Percentiles rank a stretch among this genome's conserved stretches.
Conservation (phyloP, 2,329 filamentous ascomycete species). For the Sarocladium brachiariae region DNA sequence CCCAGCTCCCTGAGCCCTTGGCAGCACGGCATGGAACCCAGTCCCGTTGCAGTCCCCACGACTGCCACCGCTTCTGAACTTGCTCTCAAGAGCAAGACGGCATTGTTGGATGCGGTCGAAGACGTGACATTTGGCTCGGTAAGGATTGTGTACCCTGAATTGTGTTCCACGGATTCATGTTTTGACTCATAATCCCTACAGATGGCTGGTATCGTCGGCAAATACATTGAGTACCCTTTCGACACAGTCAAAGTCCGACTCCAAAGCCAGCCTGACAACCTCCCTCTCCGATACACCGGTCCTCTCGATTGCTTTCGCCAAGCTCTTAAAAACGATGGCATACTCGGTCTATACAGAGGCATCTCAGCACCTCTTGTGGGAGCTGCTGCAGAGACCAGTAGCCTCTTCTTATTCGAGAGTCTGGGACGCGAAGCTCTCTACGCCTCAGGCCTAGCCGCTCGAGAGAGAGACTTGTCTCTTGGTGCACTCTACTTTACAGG, state of each 20-base stretch:
- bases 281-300: constrained; percentile 75
- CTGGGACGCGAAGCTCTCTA: constrained; percentile 62
- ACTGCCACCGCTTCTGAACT: constrained; percentile 19
- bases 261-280: constrained; percentile 84
- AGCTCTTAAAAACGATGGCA: constrained; percentile 71
- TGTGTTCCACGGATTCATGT: too few species aligned
- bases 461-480: constrained; percentile 62
- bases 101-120: constrained; percentile 63
- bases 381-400: constrained; percentile 86
- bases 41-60: constrained; percentile 22
- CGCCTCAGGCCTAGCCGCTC: constrained; percentile 38
- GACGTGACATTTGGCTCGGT: constrained; percentile 86
- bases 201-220: constrained; percentile 81
- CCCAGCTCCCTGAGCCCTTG: too few species aligned
- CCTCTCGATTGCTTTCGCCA: constrained; percentile 91
- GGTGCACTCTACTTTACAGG: constrained; percentile 71
- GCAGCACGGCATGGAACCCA: constrained; percentile 23
- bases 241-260: constrained; percentile 94
- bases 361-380: constrained; percentile 87
- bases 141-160: too few species aligned
- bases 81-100: constrained; percentile 29
- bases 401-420: constrained; percentile 86
- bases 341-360: constrained; percentile 79
- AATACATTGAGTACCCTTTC: constrained; percentile 97
- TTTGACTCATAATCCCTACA: too few species aligned